Conservation (phyloP, 176 grass and related monocot species). For the Ensete glaucum region DNA sequence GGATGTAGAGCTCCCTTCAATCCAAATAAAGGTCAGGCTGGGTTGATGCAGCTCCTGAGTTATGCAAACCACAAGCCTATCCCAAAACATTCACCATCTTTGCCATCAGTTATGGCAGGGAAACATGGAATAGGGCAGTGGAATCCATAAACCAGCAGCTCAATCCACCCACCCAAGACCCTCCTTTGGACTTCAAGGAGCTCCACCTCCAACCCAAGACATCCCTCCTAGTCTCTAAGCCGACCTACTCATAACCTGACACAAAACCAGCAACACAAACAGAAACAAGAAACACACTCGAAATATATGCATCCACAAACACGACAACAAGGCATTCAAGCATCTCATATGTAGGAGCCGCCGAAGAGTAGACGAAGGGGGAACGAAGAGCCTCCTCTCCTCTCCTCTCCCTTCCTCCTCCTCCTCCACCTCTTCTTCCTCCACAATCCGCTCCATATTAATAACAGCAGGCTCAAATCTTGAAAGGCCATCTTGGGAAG, state of each 20-base stretch:
- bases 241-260: not conserved
- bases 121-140: constrained; percentile 30
- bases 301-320: no score
- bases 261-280: not conserved
- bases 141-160: constrained; percentile 47
- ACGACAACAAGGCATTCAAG: no score
- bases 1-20: constrained; percentile 43
- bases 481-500: not conserved
- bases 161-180: constrained; percentile 20
- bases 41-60: constrained; percentile 36
- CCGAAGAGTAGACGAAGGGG: no score
- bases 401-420: no score
- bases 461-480: not conserved
- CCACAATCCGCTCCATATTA: not conserved
- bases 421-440: no score
- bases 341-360: no score
- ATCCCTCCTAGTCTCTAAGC: not conserved
- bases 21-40: constrained; percentile 32
- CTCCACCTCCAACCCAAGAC: constrained; percentile 15
- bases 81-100: constrained; percentile 15
- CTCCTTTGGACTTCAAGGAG: constrained; percentile 34
- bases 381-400: no score
- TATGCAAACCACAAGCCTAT: constrained; percentile 36
- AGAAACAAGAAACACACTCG: no score
- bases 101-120: no score